Base-by-base conservation (phyloP, 345 rosid species). In the Rhodamnia rubescens region DNA sequence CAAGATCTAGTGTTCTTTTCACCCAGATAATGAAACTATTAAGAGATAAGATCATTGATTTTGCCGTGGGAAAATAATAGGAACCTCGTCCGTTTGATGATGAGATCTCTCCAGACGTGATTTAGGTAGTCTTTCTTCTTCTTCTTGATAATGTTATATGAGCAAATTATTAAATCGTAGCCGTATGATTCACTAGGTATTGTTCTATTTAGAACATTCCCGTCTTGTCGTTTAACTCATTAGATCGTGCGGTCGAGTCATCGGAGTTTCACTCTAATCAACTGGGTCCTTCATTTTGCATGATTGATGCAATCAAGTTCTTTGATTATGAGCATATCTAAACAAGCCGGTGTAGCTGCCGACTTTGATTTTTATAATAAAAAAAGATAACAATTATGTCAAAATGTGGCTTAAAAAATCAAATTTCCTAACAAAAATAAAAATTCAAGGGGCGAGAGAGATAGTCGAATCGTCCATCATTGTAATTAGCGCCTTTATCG, bases 261-360 rank as follows among this genome's bases (percentile, higher is more conserved):
- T 61, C 2, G 36, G 21, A 61, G 15, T 61, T 61, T 61, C 74
- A 29, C 42, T 61, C 9, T 29, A 18, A 29, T 20, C 20, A 15
- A 0, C 20, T 29, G 75, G 75, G 42, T 61, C 42, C 22, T 8
- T 29, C 42, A 15, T 61, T 61, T 7, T 61, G 21, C 18, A 15
- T 61, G 42, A 29, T 61, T 2, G 5, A 8, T 7, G 21, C 22
- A 15, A 29, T 61, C 42, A 1, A 29, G 5, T 29, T 61, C 5
- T 61, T 61, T 27, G 15, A 29, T 14, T 15, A 14, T 15, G 5
- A 29, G 15, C 21, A 7, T 15, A 53, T 53, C 18, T 52, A 52
- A 52, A 59, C 1, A 14, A 4, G 15, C 5, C 0, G 1, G 5
- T 3, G 2, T 61, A 1, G 5, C 5, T 61, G 5, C 21, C 11